These are phyloP conservation scores for Myochromella boudieri DNA, from an alignment of 768 basidiomycete species.

Conservation along the genomic window DNA sequence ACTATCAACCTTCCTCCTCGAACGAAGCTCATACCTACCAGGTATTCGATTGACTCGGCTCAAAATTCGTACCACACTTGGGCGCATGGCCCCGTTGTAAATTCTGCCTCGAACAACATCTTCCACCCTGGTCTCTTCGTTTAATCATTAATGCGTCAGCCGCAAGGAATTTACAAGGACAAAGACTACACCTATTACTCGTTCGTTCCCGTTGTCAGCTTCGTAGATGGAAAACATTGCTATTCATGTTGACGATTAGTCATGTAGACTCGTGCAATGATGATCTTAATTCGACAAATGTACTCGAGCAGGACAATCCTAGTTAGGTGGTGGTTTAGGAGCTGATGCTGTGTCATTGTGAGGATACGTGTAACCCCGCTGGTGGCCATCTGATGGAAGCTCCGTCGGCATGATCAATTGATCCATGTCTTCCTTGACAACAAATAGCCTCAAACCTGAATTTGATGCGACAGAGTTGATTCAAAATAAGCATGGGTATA, in stretches of 20 bases:
- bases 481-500: slow-evolving; percentile 7
- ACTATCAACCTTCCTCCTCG: background rate
- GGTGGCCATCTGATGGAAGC: no score
- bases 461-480: slow-evolving; percentile 12
- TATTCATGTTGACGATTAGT: slow-evolving; percentile 10
- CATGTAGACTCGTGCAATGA: no score
- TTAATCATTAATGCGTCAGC: no score
- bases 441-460: slow-evolving; percentile 4
- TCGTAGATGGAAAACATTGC: slow-evolving; percentile 8
- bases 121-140: slow-evolving; percentile 6
- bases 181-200: no score
- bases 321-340: no score
- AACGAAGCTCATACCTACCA: background rate
- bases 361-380: no score
- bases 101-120: slow-evolving; percentile 3
- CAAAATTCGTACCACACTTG: slow-evolving; percentile 8
- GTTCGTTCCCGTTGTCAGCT: background rate
- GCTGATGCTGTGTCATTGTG: no score
- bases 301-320: no score
- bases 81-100: slow-evolving; percentile 9
- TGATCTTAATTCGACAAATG: no score
- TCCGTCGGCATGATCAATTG: no score
- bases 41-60: slow-evolving; percentile 7
- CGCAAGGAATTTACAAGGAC: background rate
- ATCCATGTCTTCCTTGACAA: slow-evolving; percentile 10